phyloP scores from a whole-genome alignment of 306 rosid genomes.

The Malus sylvestris region DNA sequence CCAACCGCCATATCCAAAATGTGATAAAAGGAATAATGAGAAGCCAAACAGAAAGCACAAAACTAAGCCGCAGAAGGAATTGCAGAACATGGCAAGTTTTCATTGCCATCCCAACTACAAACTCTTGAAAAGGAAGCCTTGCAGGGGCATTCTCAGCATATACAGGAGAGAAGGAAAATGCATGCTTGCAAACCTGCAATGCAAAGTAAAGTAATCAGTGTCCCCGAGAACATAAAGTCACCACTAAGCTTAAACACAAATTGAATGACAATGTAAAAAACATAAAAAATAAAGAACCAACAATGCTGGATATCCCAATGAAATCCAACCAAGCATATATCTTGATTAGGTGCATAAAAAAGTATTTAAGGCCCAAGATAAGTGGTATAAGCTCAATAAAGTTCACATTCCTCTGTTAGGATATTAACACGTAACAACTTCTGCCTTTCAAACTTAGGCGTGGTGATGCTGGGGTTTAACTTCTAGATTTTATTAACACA shows the following conservation, averaged over 20 bases:
- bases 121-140: slow-evolving; percentile 96
- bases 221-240: neutral
- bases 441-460: neutral
- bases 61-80: slow-evolving; percentile 86
- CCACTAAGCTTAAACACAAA: neutral
- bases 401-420: neutral
- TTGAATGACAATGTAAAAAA: neutral
- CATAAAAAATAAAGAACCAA: neutral
- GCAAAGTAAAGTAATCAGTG: slow-evolving; percentile 12
- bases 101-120: slow-evolving; percentile 94
- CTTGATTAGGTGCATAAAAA: neutral
- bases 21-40: slow-evolving; percentile 94
- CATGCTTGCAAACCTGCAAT: slow-evolving; percentile 92
- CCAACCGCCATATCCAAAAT: slow-evolving; percentile 99
- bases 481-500: neutral
- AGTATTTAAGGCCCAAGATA: neutral
- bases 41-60: slow-evolving; percentile 97
- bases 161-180: slow-evolving; percentile 94
- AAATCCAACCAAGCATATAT: neutral
- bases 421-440: neutral
- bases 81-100: slow-evolving; percentile 96
- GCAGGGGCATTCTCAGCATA: slow-evolving; percentile 96
- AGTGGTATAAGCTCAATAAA: neutral
- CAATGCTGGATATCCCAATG: neutral
- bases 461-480: neutral